Base-by-base conservation (phyloP, 73 alveolate species). In the Urostyla sp. region DNA sequence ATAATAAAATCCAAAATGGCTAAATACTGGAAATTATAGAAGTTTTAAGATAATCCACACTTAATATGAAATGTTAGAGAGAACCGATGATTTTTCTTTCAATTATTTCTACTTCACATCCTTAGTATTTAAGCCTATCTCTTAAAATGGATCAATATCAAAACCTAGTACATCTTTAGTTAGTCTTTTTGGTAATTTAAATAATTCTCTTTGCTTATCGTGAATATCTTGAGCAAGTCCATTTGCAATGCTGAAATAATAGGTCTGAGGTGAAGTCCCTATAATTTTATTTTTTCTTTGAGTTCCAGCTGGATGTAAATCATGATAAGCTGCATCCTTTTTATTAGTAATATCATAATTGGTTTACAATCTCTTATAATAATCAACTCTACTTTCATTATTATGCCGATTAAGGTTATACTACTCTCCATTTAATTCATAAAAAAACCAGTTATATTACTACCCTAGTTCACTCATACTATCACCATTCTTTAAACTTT, bases 351-450 rank as follows among this genome's bases (percentile, higher is more conserved):
- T 23, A 28, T 46, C 44, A 1, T 45, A 15, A 5, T 45, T 69
- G 11, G 8, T 23, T 13, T 26, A 27, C 7, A 69, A 26, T 23
- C 83, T 23, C 35, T 23, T 69, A 13, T 8, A 48, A 46, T 69
- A 54, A 24, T 45, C 2, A 4, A 1, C 24, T 27, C 67, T 10
- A 27, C 53, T 10, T 49, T 69, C 83, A 23, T 48, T 48, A 13
- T 8, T 54, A 26, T 30, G 13, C 30, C 83, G 6, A 30, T 69
- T 69, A 67, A 67, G 49, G 31, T 49, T 69, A 67, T 69, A 69
- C 54, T 24, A 20, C 30, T 69, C 83, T 3, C 34, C 83, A 49
- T 69, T 69, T 34, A 69, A 5, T 28, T 69, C 83, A 49, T 69
- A 69, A 5, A 69, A 35, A 3, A 69, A 16, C 4, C 49, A 59